Base-by-base conservation (phyloP, 805 yeast genomes). In the Yamadazyma endophytica region DNA sequence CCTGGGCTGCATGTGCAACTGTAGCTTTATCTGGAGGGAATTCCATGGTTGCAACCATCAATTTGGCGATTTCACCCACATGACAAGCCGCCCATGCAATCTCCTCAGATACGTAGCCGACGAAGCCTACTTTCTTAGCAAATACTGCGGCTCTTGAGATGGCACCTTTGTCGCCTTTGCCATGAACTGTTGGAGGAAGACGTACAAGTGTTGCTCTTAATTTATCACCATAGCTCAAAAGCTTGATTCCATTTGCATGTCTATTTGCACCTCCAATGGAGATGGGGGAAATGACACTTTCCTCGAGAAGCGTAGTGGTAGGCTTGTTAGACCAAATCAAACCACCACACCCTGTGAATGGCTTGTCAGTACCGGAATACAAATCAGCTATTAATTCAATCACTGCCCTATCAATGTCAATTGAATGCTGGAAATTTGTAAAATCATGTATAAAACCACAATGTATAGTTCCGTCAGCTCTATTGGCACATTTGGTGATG, bases 391-490 rank as follows among this genome's bases (percentile, higher is more conserved):
- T 42, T 9, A 58, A 46, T 9, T 35, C 28, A n/a, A 51, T 30
- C 1, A 64, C 66, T 4, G 22, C 35, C n/a, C 27, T 32, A 24
- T 62, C 68, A 25, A 44, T 27, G 15, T 34, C 33, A 21, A 39
- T 31, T 16, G 47, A 23, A n/a, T 44, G 28, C 2, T 26, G 42
- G 21, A 35, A 42, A 9, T 50, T 39, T 4, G 35, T 13, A 31
- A 52, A 57, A 29, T 61, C 61, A 35, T 57, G 60, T 17, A 46
- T 38, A 37, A 54, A 64, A 1, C 56, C 72, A 24, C 59, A 35
- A 32, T 64, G 70, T n/a, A 61, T 28, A 9, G 58, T 56, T 6
- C 55, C 70, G 32, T 66, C 72, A 6, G 54, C 31, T 26, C 44
- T 46, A 6, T 32, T 16, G 9, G 61, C 55, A 4, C 44, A 56